Conservation (phyloP, 768 basidiomycete species). For the Rubroboletus pulcherrimus region DNA sequence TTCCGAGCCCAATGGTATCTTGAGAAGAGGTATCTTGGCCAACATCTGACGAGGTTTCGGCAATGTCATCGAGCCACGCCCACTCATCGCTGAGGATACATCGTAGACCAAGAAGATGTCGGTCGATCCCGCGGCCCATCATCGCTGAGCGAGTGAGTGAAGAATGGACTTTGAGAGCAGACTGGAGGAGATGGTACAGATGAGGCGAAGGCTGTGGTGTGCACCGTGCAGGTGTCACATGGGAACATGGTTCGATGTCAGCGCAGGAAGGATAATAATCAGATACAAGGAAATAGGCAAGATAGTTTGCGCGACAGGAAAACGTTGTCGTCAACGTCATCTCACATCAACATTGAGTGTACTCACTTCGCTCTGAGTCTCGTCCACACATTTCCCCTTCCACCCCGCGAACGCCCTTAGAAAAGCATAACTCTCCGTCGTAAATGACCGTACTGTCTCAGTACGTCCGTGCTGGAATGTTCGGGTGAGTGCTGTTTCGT, state of each 20-base stretch:
- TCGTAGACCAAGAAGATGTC: constrained; percentile 84
- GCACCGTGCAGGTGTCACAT: neutral
- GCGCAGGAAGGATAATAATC: neutral
- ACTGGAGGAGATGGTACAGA: constrained; percentile 49
- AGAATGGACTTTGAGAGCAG: constrained; percentile 69
- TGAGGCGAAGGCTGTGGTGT: constrained; percentile 20
- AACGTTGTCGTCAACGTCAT: neutral
- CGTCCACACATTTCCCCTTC: constrained; percentile 7
- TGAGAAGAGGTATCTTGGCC: constrained; percentile 4
- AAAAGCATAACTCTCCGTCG: constrained; percentile 69
- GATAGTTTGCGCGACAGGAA: neutral
- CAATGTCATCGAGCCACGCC: constrained; percentile 23
- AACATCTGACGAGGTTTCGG: neutral
- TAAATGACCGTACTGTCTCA: constrained; percentile 80
- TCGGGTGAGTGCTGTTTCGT: constrained; percentile 89
- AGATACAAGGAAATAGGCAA: constrained; percentile 27
- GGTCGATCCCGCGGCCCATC: constrained; percentile 80
- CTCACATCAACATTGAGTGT: neutral
- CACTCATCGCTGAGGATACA: constrained; percentile 48
- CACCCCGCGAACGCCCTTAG: constrained; percentile 16
- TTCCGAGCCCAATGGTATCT: neutral
- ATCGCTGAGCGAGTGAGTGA: constrained; percentile 73
- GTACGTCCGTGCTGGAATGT: constrained; percentile 86
- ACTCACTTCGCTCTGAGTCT: constrained; percentile 13
- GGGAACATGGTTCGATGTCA: neutral